Base-by-base conservation (phyloP, 352 stramenopile species). In the Globisporangium yorkense region DNA sequence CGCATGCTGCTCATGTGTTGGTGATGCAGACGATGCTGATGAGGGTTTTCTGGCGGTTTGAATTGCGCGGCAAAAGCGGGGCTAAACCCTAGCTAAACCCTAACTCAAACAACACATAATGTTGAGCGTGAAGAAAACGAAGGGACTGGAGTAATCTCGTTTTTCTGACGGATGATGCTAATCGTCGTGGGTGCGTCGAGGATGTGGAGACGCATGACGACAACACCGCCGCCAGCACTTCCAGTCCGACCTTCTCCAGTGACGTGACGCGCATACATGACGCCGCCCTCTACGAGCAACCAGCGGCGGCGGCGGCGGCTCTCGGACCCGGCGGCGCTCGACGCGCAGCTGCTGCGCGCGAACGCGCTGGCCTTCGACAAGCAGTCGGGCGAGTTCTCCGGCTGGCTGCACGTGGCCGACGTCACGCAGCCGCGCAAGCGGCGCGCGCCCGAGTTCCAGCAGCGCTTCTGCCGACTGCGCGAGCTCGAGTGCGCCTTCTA, bases 401-500 rank as follows among this genome's bases (percentile, higher is more conserved):
- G 72, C 16, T 78, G 65, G 65, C 53, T 77, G 43, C 54, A 81
- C 62, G 72, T 77, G 16, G 58, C 71, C 3, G 41, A 59, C 12
- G 16, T 63, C 40, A 45, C 27, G 7, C 29, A 20, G 35, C 44
- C 3, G 13, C 35, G 37, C 15, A 33, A 2, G 21, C n/a, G 45
- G 29, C 56, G 58, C 9, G 20, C 31, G 1, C 20, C 50, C 18
- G 45, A 53, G 29, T 80, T 78, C 44, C 46, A 39, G 18, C 70
- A 68, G 8, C 63, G 59, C 41, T 80, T 77, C 54, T 79, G 71
- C 44, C 67, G 65, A 10, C 59, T 83, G 5, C 55, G 72, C 27
- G 72, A 77, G 51, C 66, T 79, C 31, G 65, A 79, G 24, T 80
- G 68, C 49, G 64, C 64, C 41, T 70, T 82, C 29, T 82, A 78